Evolutionary conservation across 352 stramenopile species (phyloP).

Genomic region (Elongisporangium prolatum): DNA sequence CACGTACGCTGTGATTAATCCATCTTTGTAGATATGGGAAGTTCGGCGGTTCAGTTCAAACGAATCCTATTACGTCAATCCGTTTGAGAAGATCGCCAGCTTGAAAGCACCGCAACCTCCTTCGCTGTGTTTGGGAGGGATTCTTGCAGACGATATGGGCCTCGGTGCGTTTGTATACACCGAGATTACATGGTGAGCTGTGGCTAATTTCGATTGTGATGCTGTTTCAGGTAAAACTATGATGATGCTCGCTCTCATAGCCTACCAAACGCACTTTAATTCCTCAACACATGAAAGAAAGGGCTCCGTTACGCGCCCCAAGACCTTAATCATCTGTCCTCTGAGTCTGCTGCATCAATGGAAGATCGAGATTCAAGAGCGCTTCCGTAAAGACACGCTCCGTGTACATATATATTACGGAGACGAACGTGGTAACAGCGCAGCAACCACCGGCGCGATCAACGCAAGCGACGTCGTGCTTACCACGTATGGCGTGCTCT

Average conservation of each 20-base stretch:
- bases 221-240: conserved; percentile 63
- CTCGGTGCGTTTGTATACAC: conserved; percentile 61
- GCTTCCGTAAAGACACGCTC: conserved; percentile 47
- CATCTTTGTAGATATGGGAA: conserved; percentile 63
- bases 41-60: conserved; percentile 42
- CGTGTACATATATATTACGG: conserved; percentile 71
- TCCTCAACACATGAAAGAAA: conserved; percentile 4
- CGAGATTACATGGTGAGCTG: no score
- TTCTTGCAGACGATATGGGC: conserved; percentile 90
- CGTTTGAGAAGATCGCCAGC: conserved; percentile 75
- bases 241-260: conserved; percentile 70
- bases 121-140: conserved; percentile 66
- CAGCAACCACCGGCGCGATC: conserved; percentile 8
- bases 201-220: no score
- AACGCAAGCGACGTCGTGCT: conserved; percentile 68
- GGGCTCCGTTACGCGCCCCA: conserved; percentile 9
- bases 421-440: conserved; percentile 29
- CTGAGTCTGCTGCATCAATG: conserved; percentile 87
- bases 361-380: conserved; percentile 78
- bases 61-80: conserved; percentile 74
- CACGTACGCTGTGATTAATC: neutral
- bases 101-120: conserved; percentile 48
- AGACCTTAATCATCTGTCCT: conserved; percentile 84
- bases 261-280: conserved; percentile 47
- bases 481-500: conserved; percentile 82